Evolutionary conservation across 202 grass and related monocot genomes (phyloP).

Genomic region (Bolboschoenoplectus hybrid): DNA sequence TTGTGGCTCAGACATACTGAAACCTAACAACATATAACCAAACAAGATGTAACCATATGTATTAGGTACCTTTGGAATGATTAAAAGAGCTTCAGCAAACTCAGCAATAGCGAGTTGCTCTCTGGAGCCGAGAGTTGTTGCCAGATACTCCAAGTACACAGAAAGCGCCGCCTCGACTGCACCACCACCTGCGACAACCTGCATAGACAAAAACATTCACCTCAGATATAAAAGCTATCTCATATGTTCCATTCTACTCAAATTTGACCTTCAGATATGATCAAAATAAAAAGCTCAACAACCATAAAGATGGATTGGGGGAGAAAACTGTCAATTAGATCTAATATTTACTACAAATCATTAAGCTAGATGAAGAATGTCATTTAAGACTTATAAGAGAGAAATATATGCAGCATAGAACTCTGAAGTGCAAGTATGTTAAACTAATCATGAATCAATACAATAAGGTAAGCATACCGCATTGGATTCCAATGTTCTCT

Average conservation of each 20-base stretch:
- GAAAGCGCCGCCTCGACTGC: slow-evolving; percentile 85
- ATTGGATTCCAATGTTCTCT: slow-evolving; percentile 92
- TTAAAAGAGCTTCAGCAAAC: slow-evolving; percentile 87
- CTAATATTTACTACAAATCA: background rate
- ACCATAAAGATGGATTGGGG: background rate
- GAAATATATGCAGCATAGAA: background rate
- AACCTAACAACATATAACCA: slow-evolving; percentile 3
- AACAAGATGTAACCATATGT: slow-evolving; percentile 8
- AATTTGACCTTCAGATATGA: background rate
- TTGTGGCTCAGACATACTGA: background rate
- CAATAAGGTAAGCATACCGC: slow-evolving; percentile 49
- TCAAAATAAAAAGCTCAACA: background rate
- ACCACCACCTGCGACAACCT: slow-evolving; percentile 96
- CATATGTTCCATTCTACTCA: background rate
- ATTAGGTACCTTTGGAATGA: slow-evolving; percentile 82
- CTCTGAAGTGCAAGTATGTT: background rate
- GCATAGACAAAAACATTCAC: slow-evolving; percentile 18
- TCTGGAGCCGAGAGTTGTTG: slow-evolving; percentile 89
- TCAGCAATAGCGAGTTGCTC: slow-evolving; percentile 96
- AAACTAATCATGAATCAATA: background rate
- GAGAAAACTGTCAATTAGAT: background rate
- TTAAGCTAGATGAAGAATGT: background rate
- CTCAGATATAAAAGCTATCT: slow-evolving; percentile 1
- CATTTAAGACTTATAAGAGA: background rate
- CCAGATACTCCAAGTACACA: slow-evolving; percentile 92